Evolutionary conservation across 345 rosid genomes (phyloP), one percentile per base, ranked within the genome.

Genomic region (Angophora floribunda): DNA sequence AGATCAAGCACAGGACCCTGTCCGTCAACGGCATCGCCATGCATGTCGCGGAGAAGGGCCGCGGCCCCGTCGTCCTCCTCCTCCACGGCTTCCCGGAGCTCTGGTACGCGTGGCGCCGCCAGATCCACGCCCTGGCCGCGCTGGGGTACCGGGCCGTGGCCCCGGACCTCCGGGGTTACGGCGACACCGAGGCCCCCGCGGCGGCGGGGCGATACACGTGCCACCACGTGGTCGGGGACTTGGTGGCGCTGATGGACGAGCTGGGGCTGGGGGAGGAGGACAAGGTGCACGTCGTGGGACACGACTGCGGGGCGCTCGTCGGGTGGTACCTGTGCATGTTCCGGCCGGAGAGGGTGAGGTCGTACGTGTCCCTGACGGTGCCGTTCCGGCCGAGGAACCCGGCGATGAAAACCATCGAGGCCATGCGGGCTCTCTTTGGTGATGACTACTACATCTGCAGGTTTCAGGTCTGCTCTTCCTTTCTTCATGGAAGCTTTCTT

Each of bases 71-170:
- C 13, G 88, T 95, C 82, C 95, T 96, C 85, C 91, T 96, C 91
- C 94, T 96, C 67, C 97, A 96, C 85, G 99, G 99, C 78, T 97
- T 95, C 91, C 98, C 99, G 44, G 97, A 96, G 51, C 93, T 95
- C 9, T 97, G 98, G 99, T 96, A 95, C 92, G 85, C 96, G 9
- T 96, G 97, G 99, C 94, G 98, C 91, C 98, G 95, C 93, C 99
- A 96, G 92, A 94, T 95, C 86, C 89, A 47, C 85, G 94, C 87
- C 22, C 86, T 95, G 53, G 92, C 96, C 89, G 91, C 97, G 1
- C 89, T 91, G 7, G 99, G 97, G 9, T 95, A 94, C 91, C 93
- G 75, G 6, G 91, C 97, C 17, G 91, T 96, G 44, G 99, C 98
- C 13, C 99, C 98, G 3, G 98, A 97, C 85, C 99, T 97, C 57